These are phyloP conservation scores for Pichia exigua DNA, from an alignment of 805 yeast genomes.

Conservation along the genomic window DNA sequence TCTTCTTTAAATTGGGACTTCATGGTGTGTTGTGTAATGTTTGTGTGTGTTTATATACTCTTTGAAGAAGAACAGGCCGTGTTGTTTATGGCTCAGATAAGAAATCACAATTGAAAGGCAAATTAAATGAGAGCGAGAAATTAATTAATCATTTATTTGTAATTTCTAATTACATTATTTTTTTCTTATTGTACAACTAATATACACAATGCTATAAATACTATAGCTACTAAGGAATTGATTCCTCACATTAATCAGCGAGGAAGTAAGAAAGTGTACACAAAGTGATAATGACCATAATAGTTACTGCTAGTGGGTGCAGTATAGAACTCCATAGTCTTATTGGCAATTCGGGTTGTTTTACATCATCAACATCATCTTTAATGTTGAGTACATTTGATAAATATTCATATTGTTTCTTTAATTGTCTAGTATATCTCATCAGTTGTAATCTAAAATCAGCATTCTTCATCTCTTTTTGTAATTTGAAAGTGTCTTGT, in stretches of 20 bases:
- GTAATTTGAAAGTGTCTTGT: neutral
- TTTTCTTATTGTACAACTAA: no score
- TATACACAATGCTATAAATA: neutral
- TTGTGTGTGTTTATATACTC: neutral
- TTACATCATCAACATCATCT: neutral
- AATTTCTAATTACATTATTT: no score
- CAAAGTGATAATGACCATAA: neutral
- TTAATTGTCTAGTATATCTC: neutral
- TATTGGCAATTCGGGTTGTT: neutral
- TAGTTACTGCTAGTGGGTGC: neutral
- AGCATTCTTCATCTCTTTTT: neutral
- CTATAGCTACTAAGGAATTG: neutral
- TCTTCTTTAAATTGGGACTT: conserved; percentile 93
- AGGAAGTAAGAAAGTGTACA: conserved; percentile 8
- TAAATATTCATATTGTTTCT: neutral
- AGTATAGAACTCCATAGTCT: neutral
- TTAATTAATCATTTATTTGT: no score
- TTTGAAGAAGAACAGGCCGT: neutral
- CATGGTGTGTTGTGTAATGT: conserved; percentile 34
- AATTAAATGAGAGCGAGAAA: neutral
- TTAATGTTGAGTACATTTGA: neutral
- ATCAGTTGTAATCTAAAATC: neutral
- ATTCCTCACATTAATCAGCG: conserved; percentile 5
- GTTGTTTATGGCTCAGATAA: neutral
- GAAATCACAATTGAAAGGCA: neutral